Base-by-base conservation (phyloP, 495 filamentous ascomycete species). In the Aspergillus cavernicola region DNA sequence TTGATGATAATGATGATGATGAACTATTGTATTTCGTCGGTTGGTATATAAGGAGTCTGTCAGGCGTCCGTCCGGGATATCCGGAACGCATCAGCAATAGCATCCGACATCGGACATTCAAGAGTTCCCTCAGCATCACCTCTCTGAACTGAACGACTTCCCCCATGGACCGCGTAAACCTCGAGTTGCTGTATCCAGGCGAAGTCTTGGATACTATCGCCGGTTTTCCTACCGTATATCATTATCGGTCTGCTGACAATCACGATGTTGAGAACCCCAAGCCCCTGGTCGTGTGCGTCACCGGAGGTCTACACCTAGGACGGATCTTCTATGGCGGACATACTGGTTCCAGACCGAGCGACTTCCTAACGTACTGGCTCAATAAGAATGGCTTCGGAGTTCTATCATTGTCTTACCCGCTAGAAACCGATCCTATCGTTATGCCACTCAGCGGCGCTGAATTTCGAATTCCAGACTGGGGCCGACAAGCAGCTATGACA, bases 281-380 rank as follows among this genome's bases (percentile, higher is more conserved):
- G 15, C 61, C 58, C 5, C 37, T 66, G 12, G 23, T 66, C 5
- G 63, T 66, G 8, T 60, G 46, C 53, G 56, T 64, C 19, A 55
- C 61, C 10, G 63, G 63, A 2, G 50, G 28, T 13, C 42, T 43
- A 12, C 63, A 66, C 31, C 38, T 57, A 19, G 61, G 52, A 6
- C 50, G 63, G 11, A 54, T 66, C n/a, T 60, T 60, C 29, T 66
- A 64, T 32, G 63, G 63, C 9, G 63, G 61, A 15, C 63, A 66
- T 32, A 9, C 40, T 8, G 54, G 43, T 42, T 57, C 36, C 28
- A 35, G 23, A 15, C 23, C 47, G 11, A 50, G 41, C 2, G 43
- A 64, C 29, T 66, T 66, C 29, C 35, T 64, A 11, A 35, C 56
- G 16, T 31, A 64, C 28, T 57, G 55, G 43, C 58, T 64, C 9